Conservation (phyloP, 2,329 filamentous ascomycete genomes). For the Colletotrichum paranaense region DNA sequence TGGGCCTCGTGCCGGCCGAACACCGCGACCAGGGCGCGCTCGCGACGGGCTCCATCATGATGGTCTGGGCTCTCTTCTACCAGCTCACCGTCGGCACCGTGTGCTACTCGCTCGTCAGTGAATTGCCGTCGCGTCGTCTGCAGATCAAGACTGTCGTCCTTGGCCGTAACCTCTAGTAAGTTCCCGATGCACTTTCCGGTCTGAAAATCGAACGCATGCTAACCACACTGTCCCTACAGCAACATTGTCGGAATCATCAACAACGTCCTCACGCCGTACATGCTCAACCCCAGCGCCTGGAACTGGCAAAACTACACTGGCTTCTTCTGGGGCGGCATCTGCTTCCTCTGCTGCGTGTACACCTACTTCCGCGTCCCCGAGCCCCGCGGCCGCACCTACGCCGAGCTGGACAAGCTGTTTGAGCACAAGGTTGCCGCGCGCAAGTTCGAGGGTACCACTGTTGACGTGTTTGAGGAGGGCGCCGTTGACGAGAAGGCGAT, state of each 20-base stretch:
- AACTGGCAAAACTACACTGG: constrained; percentile 89
- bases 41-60: constrained; percentile 87
- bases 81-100: constrained; percentile 90
- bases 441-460: constrained; percentile 73
- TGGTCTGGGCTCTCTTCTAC: constrained; percentile 84
- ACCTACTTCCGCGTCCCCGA: constrained; percentile 86
- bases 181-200: constrained; percentile 24
- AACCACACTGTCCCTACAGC: constrained; percentile 48
- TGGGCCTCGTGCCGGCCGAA: constrained; percentile 75
- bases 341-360: constrained; percentile 84
- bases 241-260: constrained; percentile 86
- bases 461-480: constrained; percentile 66
- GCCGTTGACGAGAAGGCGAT: constrained; percentile 56
- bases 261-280: constrained; percentile 87
- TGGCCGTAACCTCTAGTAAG: constrained; percentile 79
- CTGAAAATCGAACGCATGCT: background rate
- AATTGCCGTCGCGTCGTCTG: constrained; percentile 83
- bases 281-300: constrained; percentile 90
- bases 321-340: constrained; percentile 89
- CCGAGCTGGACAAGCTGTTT: constrained; percentile 87
- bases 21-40: constrained; percentile 72
- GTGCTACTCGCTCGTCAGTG: constrained; percentile 88
- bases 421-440: constrained; percentile 77
- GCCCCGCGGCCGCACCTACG: constrained; percentile 82
- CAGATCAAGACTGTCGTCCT: constrained; percentile 94